Base-by-base conservation (phyloP, 108 stramenopile species). In the Schizochytrium sp. region DNA sequence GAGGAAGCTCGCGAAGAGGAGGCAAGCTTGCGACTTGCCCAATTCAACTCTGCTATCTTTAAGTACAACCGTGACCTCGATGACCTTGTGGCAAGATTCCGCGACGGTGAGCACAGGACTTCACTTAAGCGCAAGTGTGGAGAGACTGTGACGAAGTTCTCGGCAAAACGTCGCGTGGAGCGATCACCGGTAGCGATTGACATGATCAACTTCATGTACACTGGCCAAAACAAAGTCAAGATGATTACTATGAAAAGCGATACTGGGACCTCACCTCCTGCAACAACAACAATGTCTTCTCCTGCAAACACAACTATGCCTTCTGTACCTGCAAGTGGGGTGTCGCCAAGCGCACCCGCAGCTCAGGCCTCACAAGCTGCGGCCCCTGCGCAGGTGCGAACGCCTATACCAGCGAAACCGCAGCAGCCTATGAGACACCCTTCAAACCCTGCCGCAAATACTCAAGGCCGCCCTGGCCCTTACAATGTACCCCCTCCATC, bases 41-140 rank as follows among this genome's bases (percentile, higher is more conserved):
- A 83, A 53, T 55, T 83, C 50, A 49, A 55, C 53, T n/a, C 10
- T 3, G 76, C 50, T 13, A 83, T 47, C 53, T 55, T 55, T 53
- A 83, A 55, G 76, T 83, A 83, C 76, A 83, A 83, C 28, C 50
- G 47, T 40, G 76, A 83, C 76, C 76, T 83, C 1, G 76, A 83
- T 8, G 50, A 83, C 5, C 50, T 83, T 8, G 53, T 83, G 50
- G 53, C 12, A 53, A 17, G 50, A 40, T 50, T 83, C 15, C 47
- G 47, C 5, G 76, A 49, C 5, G 8, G 15, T 53, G 50, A 49
- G 7, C 76, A 83, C 50, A 17, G 76, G 8, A 53, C 8, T n/a
- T 49, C 76, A 40, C 76, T 83, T 40, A 83, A 83, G 76, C 76
- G 76, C 76, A 83, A 83, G 76, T 55, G 76, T 2, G 47, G 10